Evolutionary conservation across 495 filamentous ascomycete genomes (phyloP).

Genomic region (Penicillium lividum): DNA sequence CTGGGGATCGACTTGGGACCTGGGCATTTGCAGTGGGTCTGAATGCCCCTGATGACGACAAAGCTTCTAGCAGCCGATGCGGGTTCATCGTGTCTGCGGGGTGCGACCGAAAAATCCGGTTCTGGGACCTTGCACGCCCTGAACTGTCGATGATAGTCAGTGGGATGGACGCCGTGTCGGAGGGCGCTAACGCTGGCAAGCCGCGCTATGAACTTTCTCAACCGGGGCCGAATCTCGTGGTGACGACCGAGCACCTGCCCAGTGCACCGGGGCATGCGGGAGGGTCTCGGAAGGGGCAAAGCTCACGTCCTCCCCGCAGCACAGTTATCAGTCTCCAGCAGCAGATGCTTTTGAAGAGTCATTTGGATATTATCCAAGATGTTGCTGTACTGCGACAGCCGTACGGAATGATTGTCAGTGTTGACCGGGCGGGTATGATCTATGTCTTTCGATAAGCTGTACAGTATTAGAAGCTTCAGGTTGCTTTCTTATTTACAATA

Average conservation of each 20-base stretch:
- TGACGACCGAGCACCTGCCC: slow-evolving; percentile 71
- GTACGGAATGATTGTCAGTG: slow-evolving; percentile 89
- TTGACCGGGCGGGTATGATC: slow-evolving; percentile 87
- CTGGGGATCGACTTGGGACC: slow-evolving; percentile 60
- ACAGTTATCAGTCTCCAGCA: slow-evolving; percentile 90
- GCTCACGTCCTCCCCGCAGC: slow-evolving; percentile 62
- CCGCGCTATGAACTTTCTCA: slow-evolving; percentile 73
- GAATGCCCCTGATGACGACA: slow-evolving; percentile 49
- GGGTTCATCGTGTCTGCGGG: slow-evolving; percentile 84
- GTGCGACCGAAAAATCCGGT: slow-evolving; percentile 85
- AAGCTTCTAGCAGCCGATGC: slow-evolving; percentile 41
- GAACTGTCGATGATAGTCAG: slow-evolving; percentile 77
- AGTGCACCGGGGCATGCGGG: slow-evolving; percentile 36
- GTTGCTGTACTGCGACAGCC: slow-evolving; percentile 84
- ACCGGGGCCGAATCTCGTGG: slow-evolving; percentile 63
- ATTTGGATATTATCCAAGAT: slow-evolving; percentile 87
- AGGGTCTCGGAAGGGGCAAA: slow-evolving; percentile 34
- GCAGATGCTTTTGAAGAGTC: slow-evolving; percentile 79
- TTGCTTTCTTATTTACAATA: too few species aligned
- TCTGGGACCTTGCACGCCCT: slow-evolving; percentile 80
- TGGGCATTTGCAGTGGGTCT: slow-evolving; percentile 52
- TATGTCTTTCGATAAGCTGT: slow-evolving; percentile 75
- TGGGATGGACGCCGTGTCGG: slow-evolving; percentile 71
- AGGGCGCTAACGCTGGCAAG: slow-evolving; percentile 40
- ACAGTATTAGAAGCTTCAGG: not conserved